These are phyloP conservation scores for Phytophthora hybrid DNA, from an alignment of 352 stramenopile genomes.

Conservation along the genomic window DNA sequence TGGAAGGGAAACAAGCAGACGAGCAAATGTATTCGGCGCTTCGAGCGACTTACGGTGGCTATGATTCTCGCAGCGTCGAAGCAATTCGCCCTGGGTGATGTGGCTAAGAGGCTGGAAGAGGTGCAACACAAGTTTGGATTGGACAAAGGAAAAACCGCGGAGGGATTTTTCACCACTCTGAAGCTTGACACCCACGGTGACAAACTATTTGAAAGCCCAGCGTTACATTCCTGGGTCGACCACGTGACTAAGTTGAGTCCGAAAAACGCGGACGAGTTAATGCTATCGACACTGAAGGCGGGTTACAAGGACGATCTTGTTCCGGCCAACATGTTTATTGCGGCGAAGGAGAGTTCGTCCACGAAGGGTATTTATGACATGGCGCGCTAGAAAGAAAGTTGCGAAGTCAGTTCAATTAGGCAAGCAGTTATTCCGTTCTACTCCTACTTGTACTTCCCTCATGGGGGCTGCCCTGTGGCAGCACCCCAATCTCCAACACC, in stretches of 20 bases:
- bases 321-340: neutral
- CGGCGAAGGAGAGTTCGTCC: neutral
- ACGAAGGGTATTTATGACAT: neutral
- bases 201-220: neutral
- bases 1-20: neutral
- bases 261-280: neutral
- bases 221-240: neutral
- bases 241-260: neutral
- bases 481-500: too few species aligned
- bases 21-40: neutral
- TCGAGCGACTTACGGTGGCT: neutral
- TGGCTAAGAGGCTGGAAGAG: neutral
- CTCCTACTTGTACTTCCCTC: too few species aligned
- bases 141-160: neutral
- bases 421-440: too few species aligned
- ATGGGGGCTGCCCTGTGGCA: too few species aligned
- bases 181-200: neutral
- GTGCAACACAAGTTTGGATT: neutral
- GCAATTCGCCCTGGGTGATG: neutral
- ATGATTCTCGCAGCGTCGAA: neutral
- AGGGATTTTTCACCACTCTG: neutral
- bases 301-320: neutral
- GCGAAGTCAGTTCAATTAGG: too few species aligned
- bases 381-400: too few species aligned
- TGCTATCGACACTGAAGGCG: neutral